phyloP scores from a whole-genome alignment of 768 basidiomycete genomes.

The Russula griseocarnosa region DNA sequence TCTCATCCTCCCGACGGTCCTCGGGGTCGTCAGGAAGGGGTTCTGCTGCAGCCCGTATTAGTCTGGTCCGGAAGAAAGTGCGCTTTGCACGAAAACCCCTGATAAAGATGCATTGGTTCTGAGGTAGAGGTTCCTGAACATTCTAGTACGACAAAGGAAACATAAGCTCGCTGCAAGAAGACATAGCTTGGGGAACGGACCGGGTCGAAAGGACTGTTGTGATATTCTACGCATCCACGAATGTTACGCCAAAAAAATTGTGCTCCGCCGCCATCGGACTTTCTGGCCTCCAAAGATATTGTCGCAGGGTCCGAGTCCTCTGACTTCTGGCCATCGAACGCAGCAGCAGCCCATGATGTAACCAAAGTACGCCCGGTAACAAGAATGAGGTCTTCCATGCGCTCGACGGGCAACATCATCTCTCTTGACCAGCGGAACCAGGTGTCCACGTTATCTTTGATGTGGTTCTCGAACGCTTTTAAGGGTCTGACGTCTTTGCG shows the following conservation, averaged over 20 bases:
- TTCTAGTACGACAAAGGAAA: background rate
- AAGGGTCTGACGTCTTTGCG: background rate
- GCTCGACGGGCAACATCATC: background rate
- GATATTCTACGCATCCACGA: background rate
- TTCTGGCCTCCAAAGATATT: background rate
- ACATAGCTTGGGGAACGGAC: background rate
- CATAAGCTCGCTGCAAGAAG: background rate
- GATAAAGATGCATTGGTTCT: constrained; percentile 17
- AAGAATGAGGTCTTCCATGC: background rate
- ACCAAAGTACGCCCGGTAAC: background rate
- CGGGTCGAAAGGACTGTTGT: background rate
- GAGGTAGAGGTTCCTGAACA: background rate
- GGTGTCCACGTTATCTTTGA: background rate
- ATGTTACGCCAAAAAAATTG: background rate
- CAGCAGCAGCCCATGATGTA: background rate
- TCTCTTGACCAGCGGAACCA: background rate
- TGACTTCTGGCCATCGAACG: background rate
- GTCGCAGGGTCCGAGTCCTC: background rate
- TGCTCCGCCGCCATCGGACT: background rate
- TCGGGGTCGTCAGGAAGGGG: constrained; percentile 9
- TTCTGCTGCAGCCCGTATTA: background rate
- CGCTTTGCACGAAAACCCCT: constrained; percentile 17
- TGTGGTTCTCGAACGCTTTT: background rate
- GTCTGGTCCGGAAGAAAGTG: background rate
- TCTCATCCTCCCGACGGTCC: background rate